These are phyloP conservation scores for Metschnikowia henanensis DNA, from an alignment of 805 yeast species.

Conservation along the genomic window DNA sequence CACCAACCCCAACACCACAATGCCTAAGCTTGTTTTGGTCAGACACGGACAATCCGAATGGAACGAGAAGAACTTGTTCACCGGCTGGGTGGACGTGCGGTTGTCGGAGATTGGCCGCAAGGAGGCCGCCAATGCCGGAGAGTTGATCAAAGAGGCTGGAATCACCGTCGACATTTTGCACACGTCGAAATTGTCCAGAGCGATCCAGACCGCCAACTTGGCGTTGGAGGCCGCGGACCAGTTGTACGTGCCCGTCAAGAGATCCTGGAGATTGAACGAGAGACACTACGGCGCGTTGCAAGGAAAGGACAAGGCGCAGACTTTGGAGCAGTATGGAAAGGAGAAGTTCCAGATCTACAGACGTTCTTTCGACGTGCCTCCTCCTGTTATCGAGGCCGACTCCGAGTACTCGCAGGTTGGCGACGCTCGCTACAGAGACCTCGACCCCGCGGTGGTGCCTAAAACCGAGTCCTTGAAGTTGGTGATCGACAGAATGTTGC, in stretches of 20 bases:
- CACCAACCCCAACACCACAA: conserved; percentile 16
- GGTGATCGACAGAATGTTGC: conserved; percentile 94
- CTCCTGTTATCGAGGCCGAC: conserved; percentile 79
- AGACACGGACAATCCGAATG: conserved; percentile 99
- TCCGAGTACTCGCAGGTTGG: conserved; percentile 82
- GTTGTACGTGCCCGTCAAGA: conserved; percentile 85
- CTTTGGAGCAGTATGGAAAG: conserved; percentile 82
- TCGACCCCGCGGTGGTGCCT: conserved; percentile 88
- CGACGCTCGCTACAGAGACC: conserved; percentile 80
- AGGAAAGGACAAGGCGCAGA: conserved; percentile 97
- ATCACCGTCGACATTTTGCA: conserved; percentile 83
- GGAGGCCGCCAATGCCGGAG: conserved; percentile 95
- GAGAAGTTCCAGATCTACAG: conserved; percentile 97
- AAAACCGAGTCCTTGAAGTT: conserved; percentile 91
- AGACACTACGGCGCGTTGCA: conserved; percentile 99
- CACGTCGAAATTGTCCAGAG: conserved; percentile 91
- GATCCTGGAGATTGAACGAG: conserved; percentile 98
- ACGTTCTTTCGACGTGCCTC: conserved; percentile 96
- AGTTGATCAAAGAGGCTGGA: conserved; percentile 81
- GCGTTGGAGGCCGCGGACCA: conserved; percentile 89
- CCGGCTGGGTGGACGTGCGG: conserved; percentile 98
- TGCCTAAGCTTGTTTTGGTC: conserved; percentile 78
- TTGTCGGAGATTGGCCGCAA: conserved; percentile 80
- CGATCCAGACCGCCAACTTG: conserved; percentile 96
- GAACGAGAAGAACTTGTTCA: conserved; percentile 97